phyloP scores from a whole-genome alignment of 163 green algal species.

The Coccomyxa subellipsoidea region DNA sequence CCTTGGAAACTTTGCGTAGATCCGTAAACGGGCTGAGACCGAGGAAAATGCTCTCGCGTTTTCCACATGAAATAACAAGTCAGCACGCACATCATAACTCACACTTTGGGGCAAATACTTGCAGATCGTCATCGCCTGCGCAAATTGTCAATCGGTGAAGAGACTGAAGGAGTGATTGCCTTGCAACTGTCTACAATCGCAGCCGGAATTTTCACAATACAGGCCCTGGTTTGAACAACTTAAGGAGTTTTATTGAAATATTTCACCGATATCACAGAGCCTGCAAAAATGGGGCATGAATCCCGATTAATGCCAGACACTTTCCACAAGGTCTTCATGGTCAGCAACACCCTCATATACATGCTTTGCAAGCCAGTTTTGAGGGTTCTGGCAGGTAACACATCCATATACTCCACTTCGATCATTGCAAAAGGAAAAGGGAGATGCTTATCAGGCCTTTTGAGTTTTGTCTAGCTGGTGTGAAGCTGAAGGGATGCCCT shows the following conservation, averaged over 20 bases:
- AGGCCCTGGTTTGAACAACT: neutral
- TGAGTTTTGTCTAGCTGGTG: neutral
- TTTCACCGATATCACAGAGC: no score
- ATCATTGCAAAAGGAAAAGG: neutral
- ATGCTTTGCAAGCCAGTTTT: neutral
- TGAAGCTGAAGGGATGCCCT: neutral
- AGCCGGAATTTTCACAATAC: no score
- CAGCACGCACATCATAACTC: no score
- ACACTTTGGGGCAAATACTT: no score
- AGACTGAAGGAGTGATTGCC: no score
- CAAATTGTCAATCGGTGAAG: no score
- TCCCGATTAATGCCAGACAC: neutral
- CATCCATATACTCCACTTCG: neutral
- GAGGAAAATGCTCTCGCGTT: no score
- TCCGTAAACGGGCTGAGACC: no score
- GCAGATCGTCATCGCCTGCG: no score
- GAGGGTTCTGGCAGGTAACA: neutral
- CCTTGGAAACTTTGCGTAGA: no score
- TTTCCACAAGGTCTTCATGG: neutral
- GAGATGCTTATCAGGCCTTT: neutral
- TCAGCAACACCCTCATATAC: constrained; percentile 1
- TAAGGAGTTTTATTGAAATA: neutral
- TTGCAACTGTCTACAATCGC: no score
- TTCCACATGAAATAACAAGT: no score
- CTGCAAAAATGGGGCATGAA: neutral